Base-by-base conservation (phyloP, 805 yeast genomes). In the Wickerhamiella siamensis region DNA sequence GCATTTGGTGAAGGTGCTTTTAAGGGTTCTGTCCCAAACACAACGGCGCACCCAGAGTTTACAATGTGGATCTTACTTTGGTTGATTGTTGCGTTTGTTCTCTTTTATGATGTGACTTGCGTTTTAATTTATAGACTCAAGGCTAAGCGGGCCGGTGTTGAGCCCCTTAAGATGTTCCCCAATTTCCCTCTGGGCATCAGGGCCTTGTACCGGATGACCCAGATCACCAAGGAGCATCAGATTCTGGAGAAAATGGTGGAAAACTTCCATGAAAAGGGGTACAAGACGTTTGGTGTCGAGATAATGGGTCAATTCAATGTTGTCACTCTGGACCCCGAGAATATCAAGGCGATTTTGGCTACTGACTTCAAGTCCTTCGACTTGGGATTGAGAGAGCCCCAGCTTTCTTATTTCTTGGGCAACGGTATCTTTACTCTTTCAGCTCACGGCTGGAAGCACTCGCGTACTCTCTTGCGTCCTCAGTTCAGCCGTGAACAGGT, bases 351-450 rank as follows among this genome's bases (percentile, higher is more conserved):
- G 6, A 33, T 56, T 3, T 38, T 56, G 22, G 53, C 60, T 5
- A 56, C 59, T 16, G 44, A 48, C 18, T 56, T 56, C 49, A 47
- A 55, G 39, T 63, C 60, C 36, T 61, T 48, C 40, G 49, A 49
- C 17, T 48, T 61, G 17, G 62, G 59, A 1, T 22, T 33, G 15
- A 50, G 66, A 8, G 41, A 51, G 36, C 40, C 35, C n/a, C 50
- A 49, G 31, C 48, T 61, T 33, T 43, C 38, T 17, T 60, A 58
- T 9, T 40, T 60, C 20, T 47, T 62, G 12, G 65, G 65, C 4
- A 47, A 51, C 24, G 65, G 66, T 2, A 61, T 62, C 36, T 62
- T 62, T 50, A 61, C 64, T 3, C 51, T 56, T 19, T 55, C 54
- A 31, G 62, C 62, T 21, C 51, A 49, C 32, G 56, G 54, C 21